phyloP scores from a whole-genome alignment of 2,329 filamentous ascomycete genomes.

The Colletotrichum theobromicola region DNA sequence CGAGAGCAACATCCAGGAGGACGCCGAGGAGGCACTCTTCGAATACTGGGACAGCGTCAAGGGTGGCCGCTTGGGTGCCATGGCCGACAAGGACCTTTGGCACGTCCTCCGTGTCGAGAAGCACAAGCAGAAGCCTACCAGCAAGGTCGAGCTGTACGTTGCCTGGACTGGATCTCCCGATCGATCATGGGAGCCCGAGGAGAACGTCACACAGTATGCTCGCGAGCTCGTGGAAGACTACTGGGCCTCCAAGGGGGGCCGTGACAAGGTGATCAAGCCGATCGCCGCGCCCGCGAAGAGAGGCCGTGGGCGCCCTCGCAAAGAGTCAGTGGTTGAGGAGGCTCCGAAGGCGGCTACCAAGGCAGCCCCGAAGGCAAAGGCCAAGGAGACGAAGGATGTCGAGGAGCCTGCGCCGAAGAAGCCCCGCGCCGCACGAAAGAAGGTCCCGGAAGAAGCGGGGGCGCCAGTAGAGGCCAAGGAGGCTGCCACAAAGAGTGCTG shows the following conservation, averaged over 20 bases:
- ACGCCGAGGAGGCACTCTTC: slow-evolving; percentile 34
- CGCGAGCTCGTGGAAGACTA: slow-evolving; percentile 27
- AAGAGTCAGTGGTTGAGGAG: background rate
- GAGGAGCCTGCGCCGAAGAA: background rate
- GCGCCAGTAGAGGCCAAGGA: background rate
- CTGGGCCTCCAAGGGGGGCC: slow-evolving; percentile 36
- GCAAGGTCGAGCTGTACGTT: slow-evolving; percentile 4
- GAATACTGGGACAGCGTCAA: slow-evolving; percentile 21
- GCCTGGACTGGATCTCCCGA: slow-evolving; percentile 16
- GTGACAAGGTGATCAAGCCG: slow-evolving; percentile 23
- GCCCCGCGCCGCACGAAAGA: background rate
- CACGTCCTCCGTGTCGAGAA: slow-evolving; percentile 21
- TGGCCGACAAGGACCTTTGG: slow-evolving; percentile 21
- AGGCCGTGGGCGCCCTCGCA: slow-evolving; percentile 12
- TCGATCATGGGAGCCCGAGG: slow-evolving; percentile 22
- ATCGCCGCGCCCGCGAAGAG: background rate
- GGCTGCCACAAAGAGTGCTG: background rate
- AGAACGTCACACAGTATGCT: slow-evolving; percentile 1
- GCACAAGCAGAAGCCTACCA: slow-evolving; percentile 11
- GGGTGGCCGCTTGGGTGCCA: slow-evolving; percentile 18
- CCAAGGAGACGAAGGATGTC: background rate
- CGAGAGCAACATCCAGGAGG: slow-evolving; percentile 37
- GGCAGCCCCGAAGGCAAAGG: background rate
- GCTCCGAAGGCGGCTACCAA: background rate
- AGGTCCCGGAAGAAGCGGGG: background rate